Conservation (phyloP, 345 rosid genomes). For the Cardamine chenopodiifolia region DNA sequence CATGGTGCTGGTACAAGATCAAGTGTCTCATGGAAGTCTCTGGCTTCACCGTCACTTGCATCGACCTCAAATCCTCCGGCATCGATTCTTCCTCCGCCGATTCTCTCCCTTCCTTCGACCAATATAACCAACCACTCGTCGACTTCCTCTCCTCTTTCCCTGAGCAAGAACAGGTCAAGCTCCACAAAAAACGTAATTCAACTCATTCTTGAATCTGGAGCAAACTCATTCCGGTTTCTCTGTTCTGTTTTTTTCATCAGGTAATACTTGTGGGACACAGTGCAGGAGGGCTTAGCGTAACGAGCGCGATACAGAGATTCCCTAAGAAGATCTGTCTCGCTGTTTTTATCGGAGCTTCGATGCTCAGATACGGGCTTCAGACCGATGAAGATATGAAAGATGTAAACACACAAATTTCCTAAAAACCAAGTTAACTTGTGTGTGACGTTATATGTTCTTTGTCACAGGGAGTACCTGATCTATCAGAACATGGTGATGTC, state of each 20-base stretch:
- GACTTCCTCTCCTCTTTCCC: slow-evolving; percentile 66
- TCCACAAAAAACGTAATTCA: not conserved
- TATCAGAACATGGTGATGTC: slow-evolving; percentile 71
- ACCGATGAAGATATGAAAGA: slow-evolving; percentile 66
- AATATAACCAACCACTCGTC: slow-evolving; percentile 73
- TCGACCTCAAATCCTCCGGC: slow-evolving; percentile 76
- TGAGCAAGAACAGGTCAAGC: slow-evolving; percentile 58
- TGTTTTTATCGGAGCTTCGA: slow-evolving; percentile 75
- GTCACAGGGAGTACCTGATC: slow-evolving; percentile 77
- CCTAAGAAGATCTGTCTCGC: slow-evolving; percentile 64
- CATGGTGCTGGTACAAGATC: slow-evolving; percentile 97
- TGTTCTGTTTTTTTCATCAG: slow-evolving; percentile 43
- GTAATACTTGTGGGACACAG: slow-evolving; percentile 92
- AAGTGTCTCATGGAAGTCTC: slow-evolving; percentile 74
- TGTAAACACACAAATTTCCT: slow-evolving; percentile 38
- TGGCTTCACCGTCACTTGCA: slow-evolving; percentile 74
- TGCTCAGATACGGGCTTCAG: slow-evolving; percentile 64
- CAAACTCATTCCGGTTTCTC: slow-evolving; percentile 20
- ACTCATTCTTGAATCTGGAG: slow-evolving; percentile 27
- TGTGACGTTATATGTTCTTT: slow-evolving; percentile 31
- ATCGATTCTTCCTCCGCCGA: slow-evolving; percentile 56
- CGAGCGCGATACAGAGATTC: slow-evolving; percentile 60
- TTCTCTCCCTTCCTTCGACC: slow-evolving; percentile 59
- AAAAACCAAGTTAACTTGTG: slow-evolving; percentile 27
- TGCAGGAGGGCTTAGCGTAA: slow-evolving; percentile 86